Evolutionary conservation across 148 eudicot species (phyloP), one percentile per base, ranked within the genome.

Genomic region (Chenopodium formosanum): DNA sequence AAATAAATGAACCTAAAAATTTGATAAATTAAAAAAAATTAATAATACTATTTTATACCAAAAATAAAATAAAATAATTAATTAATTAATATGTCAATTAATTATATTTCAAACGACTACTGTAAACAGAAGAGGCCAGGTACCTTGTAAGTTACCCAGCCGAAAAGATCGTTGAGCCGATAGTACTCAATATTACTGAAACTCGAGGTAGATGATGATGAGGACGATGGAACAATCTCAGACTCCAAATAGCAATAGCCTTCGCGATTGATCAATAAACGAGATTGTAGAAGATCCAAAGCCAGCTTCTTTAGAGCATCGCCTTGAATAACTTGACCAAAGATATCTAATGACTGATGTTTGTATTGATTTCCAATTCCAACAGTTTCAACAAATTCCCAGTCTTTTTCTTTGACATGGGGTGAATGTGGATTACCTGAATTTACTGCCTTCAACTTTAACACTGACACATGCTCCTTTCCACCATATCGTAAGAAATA

Each of bases 241-340:
- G 47, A 70, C 1, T 32, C 22, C 16, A 70, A 46, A 37, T 70
- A 70, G 47, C 73, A 70, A 22, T 32, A 70, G 16, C 73, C 73
- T 70, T 70, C 73, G 31, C 73, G 73, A 37, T 70, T 70, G 73
- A 70, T 70, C 44, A 70, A 70, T 47, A 70, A 70, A 32, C 73
- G 73, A 9, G 73, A 70, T 37, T 32, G 73, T 7, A 9, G 44
- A 70, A 70, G 73, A 70, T 70, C 73, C 34, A 37, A 70, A 70
- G 40, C 40, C 34, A 70, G 34, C 3, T 70, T 70, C 73, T 70
- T 70, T 7, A 70, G 46, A 70, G 34, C 22, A 14, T 70, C 44
- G 17, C 73, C 73, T 34, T 70, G 16, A 22, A 70, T 70, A 6
- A 16, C 44, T 4, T 13, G 40, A 37, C 19, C 73, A 37, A 70